A percentile compares a stretch with the other conserved stretches of the same genome.
Conservation (phyloP, 805 yeast genomes). For the Zygoascus ofunaensis region DNA sequence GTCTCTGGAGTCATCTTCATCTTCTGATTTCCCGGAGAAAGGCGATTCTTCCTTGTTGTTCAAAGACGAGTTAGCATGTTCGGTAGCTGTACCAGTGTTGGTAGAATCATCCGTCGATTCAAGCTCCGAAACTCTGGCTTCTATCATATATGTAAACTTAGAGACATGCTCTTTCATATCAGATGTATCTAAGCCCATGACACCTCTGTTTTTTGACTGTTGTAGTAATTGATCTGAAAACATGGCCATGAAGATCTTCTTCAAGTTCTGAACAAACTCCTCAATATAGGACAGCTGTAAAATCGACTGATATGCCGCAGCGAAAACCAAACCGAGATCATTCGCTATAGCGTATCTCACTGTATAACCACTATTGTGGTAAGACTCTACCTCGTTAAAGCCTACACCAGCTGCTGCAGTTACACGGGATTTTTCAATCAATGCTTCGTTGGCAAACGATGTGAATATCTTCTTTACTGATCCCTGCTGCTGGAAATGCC, state of each 20-base stretch:
- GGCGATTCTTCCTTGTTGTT: constrained; percentile 3
- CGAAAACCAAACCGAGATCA: constrained; percentile 36
- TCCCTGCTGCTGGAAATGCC: constrained; percentile 35
- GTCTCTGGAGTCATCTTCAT: not conserved
- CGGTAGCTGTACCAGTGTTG: not conserved
- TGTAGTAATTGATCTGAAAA: constrained; percentile 16
- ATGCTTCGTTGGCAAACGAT: constrained; percentile 39
- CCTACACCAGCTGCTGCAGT: no score
- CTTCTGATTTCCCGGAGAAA: constrained; percentile 1
- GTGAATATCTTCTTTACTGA: constrained; percentile 32
- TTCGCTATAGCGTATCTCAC: constrained; percentile 37
- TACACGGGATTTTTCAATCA: constrained; percentile 31
- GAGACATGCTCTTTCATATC: constrained; percentile 7
- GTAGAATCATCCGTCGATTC: not conserved
- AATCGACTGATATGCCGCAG: constrained; percentile 28
- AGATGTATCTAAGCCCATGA: constrained; percentile 5
- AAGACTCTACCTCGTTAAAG: constrained; percentile 16
- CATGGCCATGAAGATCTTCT: constrained; percentile 25
- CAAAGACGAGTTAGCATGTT: not conserved
- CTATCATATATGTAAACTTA: constrained; percentile 26
- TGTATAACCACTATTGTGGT: constrained; percentile 35
- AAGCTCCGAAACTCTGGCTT: constrained; percentile 24
- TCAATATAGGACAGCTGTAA: constrained; percentile 29
- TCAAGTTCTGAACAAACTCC: constrained; percentile 25
- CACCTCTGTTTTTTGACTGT: constrained; percentile 9